Conservation (phyloP, 1,139 yeast species). For the Geotrichum candidum region DNA sequence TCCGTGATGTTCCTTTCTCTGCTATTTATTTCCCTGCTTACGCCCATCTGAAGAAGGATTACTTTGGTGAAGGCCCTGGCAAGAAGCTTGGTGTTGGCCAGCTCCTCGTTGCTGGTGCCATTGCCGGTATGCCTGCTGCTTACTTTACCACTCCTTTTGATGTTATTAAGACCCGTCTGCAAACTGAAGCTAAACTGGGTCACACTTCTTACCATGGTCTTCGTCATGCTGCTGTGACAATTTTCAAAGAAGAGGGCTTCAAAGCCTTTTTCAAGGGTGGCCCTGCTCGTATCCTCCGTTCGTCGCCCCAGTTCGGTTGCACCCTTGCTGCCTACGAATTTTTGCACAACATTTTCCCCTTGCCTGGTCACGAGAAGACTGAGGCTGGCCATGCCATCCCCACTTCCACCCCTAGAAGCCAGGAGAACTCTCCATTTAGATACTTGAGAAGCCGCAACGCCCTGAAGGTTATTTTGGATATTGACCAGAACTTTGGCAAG, state of each 20-base stretch:
- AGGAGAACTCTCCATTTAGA: conserved; percentile 32
- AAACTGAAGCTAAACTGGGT: conserved; percentile 73
- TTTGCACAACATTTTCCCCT: conserved; percentile 57
- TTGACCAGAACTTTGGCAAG: conserved; percentile 43
- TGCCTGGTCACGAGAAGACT: conserved; percentile 38
- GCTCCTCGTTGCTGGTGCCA: conserved; percentile 78
- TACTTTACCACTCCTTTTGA: conserved; percentile 93
- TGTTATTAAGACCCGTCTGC: conserved; percentile 92
- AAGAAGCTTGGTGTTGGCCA: conserved; percentile 71
- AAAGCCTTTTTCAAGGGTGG: conserved; percentile 94
- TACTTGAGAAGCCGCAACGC: conserved; percentile 41
- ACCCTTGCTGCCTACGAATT: conserved; percentile 94
- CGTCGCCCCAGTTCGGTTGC: conserved; percentile 97
- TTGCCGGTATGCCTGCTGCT: conserved; percentile 98
- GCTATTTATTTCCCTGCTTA: conserved; percentile 97
- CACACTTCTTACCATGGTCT: conserved; percentile 76
- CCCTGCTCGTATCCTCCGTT: conserved; percentile 86
- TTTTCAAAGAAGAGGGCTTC: conserved; percentile 70
- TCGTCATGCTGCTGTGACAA: conserved; percentile 66
- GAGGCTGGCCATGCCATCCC: conserved; percentile 43
- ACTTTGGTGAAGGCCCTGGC: conserved; percentile 78
- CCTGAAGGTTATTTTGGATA: conserved; percentile 40
- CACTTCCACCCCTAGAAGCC: conserved; percentile 29
- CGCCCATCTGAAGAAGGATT: conserved; percentile 79
- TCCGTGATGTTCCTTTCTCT: conserved; percentile 94